phyloP scores from a whole-genome alignment of 2,329 filamentous ascomycete genomes.

The Hortaea sp. region DNA sequence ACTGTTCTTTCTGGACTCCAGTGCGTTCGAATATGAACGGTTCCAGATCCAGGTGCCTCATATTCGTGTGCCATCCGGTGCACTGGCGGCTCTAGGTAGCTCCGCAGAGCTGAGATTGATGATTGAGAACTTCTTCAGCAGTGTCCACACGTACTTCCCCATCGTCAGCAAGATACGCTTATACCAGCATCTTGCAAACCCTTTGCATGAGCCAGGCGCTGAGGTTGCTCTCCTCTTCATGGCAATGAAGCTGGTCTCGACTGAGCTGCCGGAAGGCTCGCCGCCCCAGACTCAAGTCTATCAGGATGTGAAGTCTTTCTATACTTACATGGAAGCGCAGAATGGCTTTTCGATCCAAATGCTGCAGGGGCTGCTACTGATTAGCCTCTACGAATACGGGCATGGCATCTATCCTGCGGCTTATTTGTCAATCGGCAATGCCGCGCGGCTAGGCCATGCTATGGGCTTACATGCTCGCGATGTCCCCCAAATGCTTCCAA shows the following conservation, averaged over 20 bases:
- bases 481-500: conserved; percentile 28
- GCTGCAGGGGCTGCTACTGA: conserved; percentile 37
- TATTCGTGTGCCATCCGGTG: conserved; percentile 31
- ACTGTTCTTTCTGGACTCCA: conserved; percentile 36
- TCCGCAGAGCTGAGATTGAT: conserved; percentile 28
- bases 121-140: conserved; percentile 34
- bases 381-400: conserved; percentile 40
- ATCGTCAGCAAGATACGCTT: conserved; percentile 40
- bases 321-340: conserved; percentile 31
- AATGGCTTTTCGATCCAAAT: conserved; percentile 35
- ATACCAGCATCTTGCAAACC: conserved; percentile 29
- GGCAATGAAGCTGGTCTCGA: conserved; percentile 38
- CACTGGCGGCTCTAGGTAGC: conserved; percentile 27
- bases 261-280: conserved; percentile 25
- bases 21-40: conserved; percentile 29
- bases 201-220: conserved; percentile 34
- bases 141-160: conserved; percentile 39
- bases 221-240: conserved; percentile 40
- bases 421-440: conserved; percentile 39
- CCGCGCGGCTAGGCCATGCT: conserved; percentile 36
- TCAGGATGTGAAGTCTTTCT: conserved; percentile 34
- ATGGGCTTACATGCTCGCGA: conserved; percentile 34
- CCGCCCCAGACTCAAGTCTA: conserved; percentile 32
- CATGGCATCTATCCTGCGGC: conserved; percentile 43
- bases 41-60: conserved; percentile 30